Evolutionary conservation across 148 eudicot species (phyloP).

Genomic region (Beta vulgaris): DNA sequence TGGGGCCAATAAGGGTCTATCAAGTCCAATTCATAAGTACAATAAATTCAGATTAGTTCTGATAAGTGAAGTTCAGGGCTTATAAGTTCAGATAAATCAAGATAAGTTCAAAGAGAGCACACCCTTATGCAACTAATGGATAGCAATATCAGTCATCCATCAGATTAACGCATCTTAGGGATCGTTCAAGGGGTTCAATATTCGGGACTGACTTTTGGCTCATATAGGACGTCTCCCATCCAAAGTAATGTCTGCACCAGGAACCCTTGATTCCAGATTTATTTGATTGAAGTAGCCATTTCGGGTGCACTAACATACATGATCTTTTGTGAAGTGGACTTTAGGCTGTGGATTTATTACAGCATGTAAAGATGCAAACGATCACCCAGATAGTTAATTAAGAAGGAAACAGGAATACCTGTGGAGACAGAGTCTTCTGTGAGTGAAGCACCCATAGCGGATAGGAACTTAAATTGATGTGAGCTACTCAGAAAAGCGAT

Average conservation of each 20-base stretch:
- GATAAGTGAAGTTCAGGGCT: too few relatives aligned
- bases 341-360: neutral
- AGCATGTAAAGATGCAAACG: neutral
- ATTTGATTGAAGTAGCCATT: neutral
- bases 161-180: too few relatives aligned
- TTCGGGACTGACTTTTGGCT: neutral
- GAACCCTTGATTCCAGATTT: neutral
- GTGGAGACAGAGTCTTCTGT: slow-evolving; percentile 17
- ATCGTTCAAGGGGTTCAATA: neutral
- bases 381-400: neutral
- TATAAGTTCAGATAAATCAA: too few relatives aligned
- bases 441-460: slow-evolving; percentile 19
- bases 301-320: neutral
- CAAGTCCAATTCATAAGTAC: too few relatives aligned
- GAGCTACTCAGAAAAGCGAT: slow-evolving; percentile 12
- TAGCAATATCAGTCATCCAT: too few relatives aligned
- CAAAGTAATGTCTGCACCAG: neutral
- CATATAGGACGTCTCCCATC: neutral
- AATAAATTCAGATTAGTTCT: too few relatives aligned
- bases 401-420: slow-evolving; percentile 19
- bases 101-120: too few relatives aligned
- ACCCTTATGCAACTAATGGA: too few relatives aligned
- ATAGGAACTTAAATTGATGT: slow-evolving; percentile 1
- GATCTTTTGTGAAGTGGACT: neutral
- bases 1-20: too few relatives aligned